Percentiles rank a stretch among this genome's conserved stretches.
Conservation (phyloP, 2,329 filamentous ascomycete genomes). For the Cordyceps javanica region DNA sequence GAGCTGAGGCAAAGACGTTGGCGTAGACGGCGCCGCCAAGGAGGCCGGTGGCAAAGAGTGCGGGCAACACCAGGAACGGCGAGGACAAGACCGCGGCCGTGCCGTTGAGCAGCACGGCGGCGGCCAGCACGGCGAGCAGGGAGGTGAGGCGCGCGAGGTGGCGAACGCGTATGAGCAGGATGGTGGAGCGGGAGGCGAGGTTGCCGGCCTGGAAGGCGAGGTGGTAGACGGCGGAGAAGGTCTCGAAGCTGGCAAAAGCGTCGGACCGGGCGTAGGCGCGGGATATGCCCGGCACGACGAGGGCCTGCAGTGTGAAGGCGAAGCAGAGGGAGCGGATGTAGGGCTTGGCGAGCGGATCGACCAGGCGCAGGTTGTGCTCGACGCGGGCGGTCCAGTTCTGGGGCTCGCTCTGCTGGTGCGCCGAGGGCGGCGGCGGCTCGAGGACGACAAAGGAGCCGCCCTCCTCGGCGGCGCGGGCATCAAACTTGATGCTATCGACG, state of each 20-base stretch:
- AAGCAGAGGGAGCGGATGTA: slow-evolving; percentile 24
- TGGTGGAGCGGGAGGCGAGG: slow-evolving; percentile 21
- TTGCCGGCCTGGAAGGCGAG: slow-evolving; percentile 25
- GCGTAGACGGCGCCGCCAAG: slow-evolving; percentile 25
- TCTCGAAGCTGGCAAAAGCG: slow-evolving; percentile 21
- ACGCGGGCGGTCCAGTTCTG: neutral
- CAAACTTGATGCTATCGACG: slow-evolving; percentile 16
- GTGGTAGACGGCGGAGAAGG: slow-evolving; percentile 23
- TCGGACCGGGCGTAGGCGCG: slow-evolving; percentile 21
- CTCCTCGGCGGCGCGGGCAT: slow-evolving; percentile 14
- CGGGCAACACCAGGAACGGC: slow-evolving; percentile 18
- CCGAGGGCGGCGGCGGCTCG: neutral
- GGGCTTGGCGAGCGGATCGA: slow-evolving; percentile 16
- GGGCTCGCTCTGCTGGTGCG: neutral
- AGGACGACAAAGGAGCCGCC: slow-evolving; percentile 3
- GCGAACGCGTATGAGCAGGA: slow-evolving; percentile 16
- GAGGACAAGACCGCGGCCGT: slow-evolving; percentile 19
- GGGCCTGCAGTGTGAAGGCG: slow-evolving; percentile 19
- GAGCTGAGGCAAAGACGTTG: slow-evolving; percentile 16
- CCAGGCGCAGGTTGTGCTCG: slow-evolving; percentile 15
- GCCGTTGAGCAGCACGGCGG: slow-evolving; percentile 18
- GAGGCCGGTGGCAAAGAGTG: slow-evolving; percentile 23
- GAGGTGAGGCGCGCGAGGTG: slow-evolving; percentile 13
- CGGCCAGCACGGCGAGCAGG: slow-evolving; percentile 10
- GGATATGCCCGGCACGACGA: slow-evolving; percentile 24